These are phyloP conservation scores for Ampelomyces quisqualis DNA, from an alignment of 2,329 filamentous ascomycete species.

Conservation along the genomic window DNA sequence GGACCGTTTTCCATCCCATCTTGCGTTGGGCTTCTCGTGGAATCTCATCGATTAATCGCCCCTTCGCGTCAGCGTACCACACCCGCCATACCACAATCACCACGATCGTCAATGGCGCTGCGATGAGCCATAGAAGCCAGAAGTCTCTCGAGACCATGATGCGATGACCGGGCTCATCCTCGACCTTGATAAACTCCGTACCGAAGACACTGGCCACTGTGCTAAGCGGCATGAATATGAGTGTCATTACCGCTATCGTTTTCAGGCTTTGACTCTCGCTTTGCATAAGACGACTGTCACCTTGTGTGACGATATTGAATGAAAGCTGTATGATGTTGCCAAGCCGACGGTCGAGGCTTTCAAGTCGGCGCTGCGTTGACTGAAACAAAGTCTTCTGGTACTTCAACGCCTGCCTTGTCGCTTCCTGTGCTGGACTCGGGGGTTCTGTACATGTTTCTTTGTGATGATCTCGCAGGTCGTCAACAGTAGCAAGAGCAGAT, in stretches of 20 bases:
- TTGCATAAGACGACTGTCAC: slow-evolving; percentile 41
- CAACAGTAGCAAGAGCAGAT: slow-evolving; percentile 29
- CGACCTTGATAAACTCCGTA: slow-evolving; percentile 30
- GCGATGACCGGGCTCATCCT: slow-evolving; percentile 20
- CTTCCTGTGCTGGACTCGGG: slow-evolving; percentile 8
- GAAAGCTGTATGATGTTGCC: slow-evolving; percentile 44
- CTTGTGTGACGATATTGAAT: slow-evolving; percentile 46
- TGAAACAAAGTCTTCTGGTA: slow-evolving; percentile 38
- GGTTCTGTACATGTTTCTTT: slow-evolving; percentile 3
- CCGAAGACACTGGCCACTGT: slow-evolving; percentile 37
- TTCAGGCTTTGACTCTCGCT: slow-evolving; percentile 49
- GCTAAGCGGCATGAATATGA: slow-evolving; percentile 48
- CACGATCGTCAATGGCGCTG: slow-evolving; percentile 23
- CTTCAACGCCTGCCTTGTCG: slow-evolving; percentile 23
- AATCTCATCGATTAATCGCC: slow-evolving; percentile 10
- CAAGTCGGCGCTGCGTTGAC: slow-evolving; percentile 38
- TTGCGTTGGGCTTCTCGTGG: slow-evolving; percentile 9
- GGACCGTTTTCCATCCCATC: slow-evolving; percentile 20
- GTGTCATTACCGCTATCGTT: slow-evolving; percentile 48
- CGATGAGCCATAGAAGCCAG: slow-evolving; percentile 35
- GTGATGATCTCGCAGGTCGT: slow-evolving; percentile 27
- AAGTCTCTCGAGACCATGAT: slow-evolving; percentile 32
- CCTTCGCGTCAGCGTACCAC: slow-evolving; percentile 25
- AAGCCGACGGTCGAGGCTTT: slow-evolving; percentile 41
- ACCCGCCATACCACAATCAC: slow-evolving; percentile 25